Evolutionary conservation across 2,329 filamentous ascomycete genomes (phyloP).

Genomic region (Ophiostoma ips): DNA sequence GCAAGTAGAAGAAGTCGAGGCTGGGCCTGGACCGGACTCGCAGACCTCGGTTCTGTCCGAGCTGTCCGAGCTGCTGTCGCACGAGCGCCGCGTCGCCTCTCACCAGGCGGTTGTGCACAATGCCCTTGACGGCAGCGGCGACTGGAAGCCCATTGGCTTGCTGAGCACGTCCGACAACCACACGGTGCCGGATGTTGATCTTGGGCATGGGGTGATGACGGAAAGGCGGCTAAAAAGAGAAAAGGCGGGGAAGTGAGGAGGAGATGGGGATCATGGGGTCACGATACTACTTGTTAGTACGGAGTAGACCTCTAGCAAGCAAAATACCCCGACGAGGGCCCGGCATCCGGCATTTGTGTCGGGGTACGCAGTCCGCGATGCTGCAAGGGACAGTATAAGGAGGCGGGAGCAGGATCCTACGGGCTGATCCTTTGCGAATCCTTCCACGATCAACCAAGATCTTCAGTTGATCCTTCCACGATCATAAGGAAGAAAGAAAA

Average conservation of each 20-base stretch:
- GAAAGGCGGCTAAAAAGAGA: not conserved
- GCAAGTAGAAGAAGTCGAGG: not conserved
- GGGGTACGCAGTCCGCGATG: too few species aligned
- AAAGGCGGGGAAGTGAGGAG: constrained; percentile 3
- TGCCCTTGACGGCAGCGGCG: constrained; percentile 9
- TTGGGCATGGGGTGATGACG: constrained; percentile 17
- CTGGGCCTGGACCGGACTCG: constrained; percentile 15
- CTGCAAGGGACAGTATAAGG: too few species aligned
- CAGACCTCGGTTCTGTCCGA: constrained; percentile 16
- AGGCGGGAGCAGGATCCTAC: too few species aligned
- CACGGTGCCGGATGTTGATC: constrained; percentile 21
- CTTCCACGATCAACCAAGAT: too few species aligned
- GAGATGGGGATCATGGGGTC: constrained; percentile 7
- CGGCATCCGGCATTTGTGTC: not conserved
- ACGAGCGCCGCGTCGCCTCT: constrained; percentile 12
- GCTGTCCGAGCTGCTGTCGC: too few species aligned
- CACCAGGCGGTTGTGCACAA: constrained; percentile 20
- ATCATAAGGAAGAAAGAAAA: too few species aligned
- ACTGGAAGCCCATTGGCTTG: constrained; percentile 19
- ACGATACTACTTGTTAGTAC: not conserved
- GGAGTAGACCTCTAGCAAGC: too few species aligned
- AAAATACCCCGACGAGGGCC: too few species aligned
- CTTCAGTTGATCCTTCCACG: too few species aligned
- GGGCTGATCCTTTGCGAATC: too few species aligned
- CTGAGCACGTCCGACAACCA: constrained; percentile 28